phyloP scores from a whole-genome alignment of 1,284 basidiomycete species.

The Volvariella volvacea region DNA sequence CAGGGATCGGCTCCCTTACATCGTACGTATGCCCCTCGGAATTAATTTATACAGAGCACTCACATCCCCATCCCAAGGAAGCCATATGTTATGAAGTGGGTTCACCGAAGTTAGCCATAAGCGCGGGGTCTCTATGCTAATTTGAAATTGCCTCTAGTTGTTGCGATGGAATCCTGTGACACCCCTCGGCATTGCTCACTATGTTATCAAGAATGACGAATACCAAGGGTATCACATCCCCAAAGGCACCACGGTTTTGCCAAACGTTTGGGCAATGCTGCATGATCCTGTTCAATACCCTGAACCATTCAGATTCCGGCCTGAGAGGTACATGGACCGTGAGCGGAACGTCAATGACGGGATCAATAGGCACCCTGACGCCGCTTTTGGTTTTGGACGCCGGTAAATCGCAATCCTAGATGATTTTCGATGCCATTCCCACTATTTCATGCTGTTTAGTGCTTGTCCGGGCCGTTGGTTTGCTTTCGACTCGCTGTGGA shows the following conservation, averaged over 20 bases:
- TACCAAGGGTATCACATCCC: slow-evolving; percentile 24
- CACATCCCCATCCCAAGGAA: too few species aligned
- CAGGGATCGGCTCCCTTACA: too few species aligned
- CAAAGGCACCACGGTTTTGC: slow-evolving; percentile 21
- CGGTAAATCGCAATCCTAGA: too few species aligned
- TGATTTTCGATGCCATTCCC: too few species aligned
- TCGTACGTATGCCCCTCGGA: too few species aligned
- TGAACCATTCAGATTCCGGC: slow-evolving; percentile 21
- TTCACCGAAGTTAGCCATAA: too few species aligned
- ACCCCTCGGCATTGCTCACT: slow-evolving; percentile 13
- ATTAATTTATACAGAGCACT: too few species aligned
- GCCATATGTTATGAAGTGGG: too few species aligned
- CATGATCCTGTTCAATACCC: slow-evolving; percentile 21
- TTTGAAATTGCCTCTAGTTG: too few species aligned
- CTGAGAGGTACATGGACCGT: slow-evolving; percentile 20
- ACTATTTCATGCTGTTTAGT: slow-evolving; percentile 5
- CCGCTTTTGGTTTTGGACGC: slow-evolving; percentile 26
- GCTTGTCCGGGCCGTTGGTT: slow-evolving; percentile 28
- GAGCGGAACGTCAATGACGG: slow-evolving; percentile 17
- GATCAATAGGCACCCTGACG: slow-evolving; percentile 16
- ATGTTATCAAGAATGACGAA: slow-evolving; percentile 18
- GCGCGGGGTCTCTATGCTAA: too few species aligned
- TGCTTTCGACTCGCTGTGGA: slow-evolving; percentile 27
- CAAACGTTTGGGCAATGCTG: slow-evolving; percentile 25
- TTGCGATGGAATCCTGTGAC: neutral